Conservation (phyloP, 345 rosid genomes). For the Citrus glauca region DNA sequence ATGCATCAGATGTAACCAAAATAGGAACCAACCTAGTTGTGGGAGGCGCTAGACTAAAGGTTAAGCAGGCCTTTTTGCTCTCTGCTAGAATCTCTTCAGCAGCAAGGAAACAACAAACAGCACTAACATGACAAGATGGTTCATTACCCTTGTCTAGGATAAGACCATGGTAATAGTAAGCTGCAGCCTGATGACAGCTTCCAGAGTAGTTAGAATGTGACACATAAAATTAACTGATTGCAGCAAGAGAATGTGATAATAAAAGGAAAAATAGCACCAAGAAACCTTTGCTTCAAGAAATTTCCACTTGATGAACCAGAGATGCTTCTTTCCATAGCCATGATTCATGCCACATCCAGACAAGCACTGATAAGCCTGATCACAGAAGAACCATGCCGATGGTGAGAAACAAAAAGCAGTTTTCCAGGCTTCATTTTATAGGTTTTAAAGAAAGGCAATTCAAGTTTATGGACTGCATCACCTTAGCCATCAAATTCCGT, state of each 20-base stretch:
- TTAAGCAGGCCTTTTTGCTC: constrained; percentile 86
- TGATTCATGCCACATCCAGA: constrained; percentile 45
- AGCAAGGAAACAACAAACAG: constrained; percentile 85
- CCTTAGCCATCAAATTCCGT: neutral
- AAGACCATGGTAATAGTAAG: constrained; percentile 91
- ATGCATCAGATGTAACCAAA: neutral
- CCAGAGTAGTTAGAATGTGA: neutral
- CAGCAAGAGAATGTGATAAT: neutral
- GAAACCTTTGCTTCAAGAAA: constrained; percentile 87
- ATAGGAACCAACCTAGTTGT: constrained; percentile 59
- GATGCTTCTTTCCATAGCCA: constrained; percentile 65
- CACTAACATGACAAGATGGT: constrained; percentile 56
- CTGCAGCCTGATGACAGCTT: constrained; percentile 59
- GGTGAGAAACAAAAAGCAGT: neutral
- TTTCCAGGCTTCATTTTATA: neutral
- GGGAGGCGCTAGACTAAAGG: constrained; percentile 74
- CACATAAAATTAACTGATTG: neutral
- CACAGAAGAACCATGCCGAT: neutral
- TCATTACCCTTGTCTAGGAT: constrained; percentile 83
- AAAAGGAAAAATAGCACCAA: neutral
- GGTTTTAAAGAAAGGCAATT: neutral
- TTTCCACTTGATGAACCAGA: constrained; percentile 83
- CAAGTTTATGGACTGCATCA: neutral
- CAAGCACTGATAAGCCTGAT: constrained; percentile 69
- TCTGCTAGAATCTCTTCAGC: constrained; percentile 73